Percentiles rank a stretch among this genome's conserved stretches.
Evolutionary conservation across 805 yeast species (phyloP).

Genomic region (Yarrowia bubula): DNA sequence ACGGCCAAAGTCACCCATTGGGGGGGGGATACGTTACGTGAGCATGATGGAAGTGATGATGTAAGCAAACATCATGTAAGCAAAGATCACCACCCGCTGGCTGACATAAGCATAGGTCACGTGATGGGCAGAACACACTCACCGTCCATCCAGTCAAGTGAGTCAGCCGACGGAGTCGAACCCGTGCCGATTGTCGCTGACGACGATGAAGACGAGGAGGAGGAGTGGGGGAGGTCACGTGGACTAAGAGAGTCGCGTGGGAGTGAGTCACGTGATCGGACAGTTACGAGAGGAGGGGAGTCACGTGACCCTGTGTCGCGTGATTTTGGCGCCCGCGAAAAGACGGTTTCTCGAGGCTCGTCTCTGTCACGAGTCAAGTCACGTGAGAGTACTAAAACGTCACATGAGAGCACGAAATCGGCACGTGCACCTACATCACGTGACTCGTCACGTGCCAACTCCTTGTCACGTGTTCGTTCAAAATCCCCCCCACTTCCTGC

Average conservation of each 20-base stretch:
- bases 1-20: neutral
- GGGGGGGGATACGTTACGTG: neutral
- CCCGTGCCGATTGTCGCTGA: neutral
- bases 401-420: neutral
- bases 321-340: neutral
- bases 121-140: neutral
- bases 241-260: neutral
- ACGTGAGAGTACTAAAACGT: neutral
- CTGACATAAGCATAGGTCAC: neutral
- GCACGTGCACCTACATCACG: neutral
- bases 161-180: neutral
- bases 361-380: neutral
- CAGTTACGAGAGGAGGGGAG: neutral
- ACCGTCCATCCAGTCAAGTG: neutral
- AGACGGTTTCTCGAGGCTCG: too few species aligned
- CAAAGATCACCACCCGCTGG: neutral
- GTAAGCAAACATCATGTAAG: neutral
- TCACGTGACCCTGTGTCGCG: neutral
- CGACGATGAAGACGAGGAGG: neutral
- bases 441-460: neutral
- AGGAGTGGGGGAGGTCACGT: neutral
- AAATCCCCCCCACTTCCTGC: neutral
- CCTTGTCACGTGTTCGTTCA: neutral
- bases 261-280: neutral
- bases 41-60: neutral